These are phyloP conservation scores for Apophysomyces elegans DNA, from an alignment of 371 early-diverging fungal genomes.

Conservation along the genomic window DNA sequence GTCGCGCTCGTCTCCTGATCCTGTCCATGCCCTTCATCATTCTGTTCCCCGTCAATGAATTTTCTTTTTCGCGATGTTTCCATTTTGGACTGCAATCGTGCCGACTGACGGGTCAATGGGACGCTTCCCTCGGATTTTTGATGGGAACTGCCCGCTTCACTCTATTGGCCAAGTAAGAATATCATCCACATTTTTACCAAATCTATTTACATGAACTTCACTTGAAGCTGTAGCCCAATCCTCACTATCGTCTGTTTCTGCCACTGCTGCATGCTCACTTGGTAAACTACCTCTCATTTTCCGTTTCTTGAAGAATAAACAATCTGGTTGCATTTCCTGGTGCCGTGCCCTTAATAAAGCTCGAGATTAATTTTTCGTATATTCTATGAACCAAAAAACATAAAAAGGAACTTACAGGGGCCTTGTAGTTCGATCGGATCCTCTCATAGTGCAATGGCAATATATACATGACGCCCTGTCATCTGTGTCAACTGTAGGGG, in stretches of 20 bases:
- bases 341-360: neutral
- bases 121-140: neutral
- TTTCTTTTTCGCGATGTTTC: neutral
- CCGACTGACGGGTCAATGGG: neutral
- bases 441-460: slow-evolving; percentile 21
- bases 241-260: neutral
- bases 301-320: slow-evolving; percentile 4
- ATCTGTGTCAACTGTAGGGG: slow-evolving; percentile 20
- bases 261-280: neutral
- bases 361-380: neutral
- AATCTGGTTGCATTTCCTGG: slow-evolving; percentile 4
- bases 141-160: neutral
- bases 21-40: neutral
- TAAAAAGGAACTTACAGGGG: slow-evolving; percentile 21
- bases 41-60: neutral
- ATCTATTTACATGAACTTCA: neutral
- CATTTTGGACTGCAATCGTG: neutral
- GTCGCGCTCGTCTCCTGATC: neutral
- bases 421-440: slow-evolving; percentile 16
- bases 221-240: slow-evolving; percentile 1
- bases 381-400: neutral
- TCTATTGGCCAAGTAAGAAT: neutral
- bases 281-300: neutral
- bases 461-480: slow-evolving; percentile 32
- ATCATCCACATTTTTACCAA: neutral